Conservation (phyloP, 1,284 basidiomycete genomes). For the Microbotryum scabiosae region DNA sequence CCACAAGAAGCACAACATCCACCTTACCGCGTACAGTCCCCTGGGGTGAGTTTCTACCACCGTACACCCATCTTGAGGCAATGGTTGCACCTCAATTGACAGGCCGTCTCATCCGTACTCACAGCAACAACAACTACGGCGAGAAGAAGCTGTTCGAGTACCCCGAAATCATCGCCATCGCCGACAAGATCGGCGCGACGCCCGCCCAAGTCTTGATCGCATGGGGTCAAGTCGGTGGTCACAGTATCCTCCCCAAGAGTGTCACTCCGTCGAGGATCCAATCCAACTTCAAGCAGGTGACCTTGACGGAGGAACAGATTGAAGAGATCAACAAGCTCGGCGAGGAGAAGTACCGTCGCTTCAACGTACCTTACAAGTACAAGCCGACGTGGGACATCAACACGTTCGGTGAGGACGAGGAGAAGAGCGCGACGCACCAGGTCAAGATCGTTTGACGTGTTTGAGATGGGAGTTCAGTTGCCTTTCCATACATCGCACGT, state of each 20-base stretch:
- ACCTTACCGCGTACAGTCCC: slow-evolving; percentile 42
- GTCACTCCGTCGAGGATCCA: slow-evolving; percentile 39
- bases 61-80: too few relatives aligned
- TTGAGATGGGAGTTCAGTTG: too few relatives aligned
- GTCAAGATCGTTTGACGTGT: slow-evolving; percentile 20
- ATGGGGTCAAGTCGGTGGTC: slow-evolving; percentile 41
- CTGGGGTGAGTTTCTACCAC: slow-evolving; percentile 26
- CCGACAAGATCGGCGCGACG: slow-evolving; percentile 36
- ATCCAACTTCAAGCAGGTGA: slow-evolving; percentile 39
- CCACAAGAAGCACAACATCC: slow-evolving; percentile 31
- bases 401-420: slow-evolving; percentile 56
- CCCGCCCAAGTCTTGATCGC: slow-evolving; percentile 41
- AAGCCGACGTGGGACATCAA: slow-evolving; percentile 58
- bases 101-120: too few relatives aligned
- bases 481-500: too few relatives aligned
- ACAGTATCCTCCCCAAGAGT: slow-evolving; percentile 42
- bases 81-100: too few relatives aligned
- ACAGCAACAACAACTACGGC: slow-evolving; percentile 36
- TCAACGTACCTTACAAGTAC: slow-evolving; percentile 49
- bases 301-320: slow-evolving; percentile 37
- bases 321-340: slow-evolving; percentile 36
- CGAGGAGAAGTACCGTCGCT: slow-evolving; percentile 31
- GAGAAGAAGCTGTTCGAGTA: slow-evolving; percentile 26
- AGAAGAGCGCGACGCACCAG: slow-evolving; percentile 48
- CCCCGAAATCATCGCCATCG: slow-evolving; percentile 38